These are phyloP conservation scores for Rhipidocladum racemiflorum DNA, from an alignment of 176 grass and related monocot genomes.

Conservation along the genomic window DNA sequence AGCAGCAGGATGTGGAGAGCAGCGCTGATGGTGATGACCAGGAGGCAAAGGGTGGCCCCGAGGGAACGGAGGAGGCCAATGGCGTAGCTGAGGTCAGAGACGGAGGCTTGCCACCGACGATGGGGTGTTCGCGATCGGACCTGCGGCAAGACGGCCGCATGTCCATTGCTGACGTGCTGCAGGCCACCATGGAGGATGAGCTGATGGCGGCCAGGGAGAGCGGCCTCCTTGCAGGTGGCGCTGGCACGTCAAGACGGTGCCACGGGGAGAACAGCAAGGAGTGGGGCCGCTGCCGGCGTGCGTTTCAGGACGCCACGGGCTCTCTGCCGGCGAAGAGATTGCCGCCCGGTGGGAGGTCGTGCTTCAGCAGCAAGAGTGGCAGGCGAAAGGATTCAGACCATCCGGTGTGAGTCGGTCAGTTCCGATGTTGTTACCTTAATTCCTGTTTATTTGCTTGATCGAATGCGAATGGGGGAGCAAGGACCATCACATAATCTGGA, in stretches of 20 bases:
- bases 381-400: constrained; percentile 43
- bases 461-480: constrained; percentile 12
- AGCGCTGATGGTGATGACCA: constrained; percentile 12
- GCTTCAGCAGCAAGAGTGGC: constrained; percentile 47
- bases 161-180: constrained; percentile 75
- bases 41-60: neutral
- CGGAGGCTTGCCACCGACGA: constrained; percentile 12
- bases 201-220: constrained; percentile 55
- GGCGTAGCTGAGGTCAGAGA: constrained; percentile 60
- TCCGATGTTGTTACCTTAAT: constrained; percentile 9
- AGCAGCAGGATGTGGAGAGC: constrained; percentile 23
- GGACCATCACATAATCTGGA: constrained; percentile 20
- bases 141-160: constrained; percentile 23
- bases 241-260: constrained; percentile 44
- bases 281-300: neutral
- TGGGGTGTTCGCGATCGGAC: constrained; percentile 1
- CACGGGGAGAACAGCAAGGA: constrained; percentile 43
- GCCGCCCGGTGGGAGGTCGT: constrained; percentile 47
- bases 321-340: constrained; percentile 53
- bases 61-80: constrained; percentile 12
- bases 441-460: constrained; percentile 28
- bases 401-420: constrained; percentile 43
- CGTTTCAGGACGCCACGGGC: constrained; percentile 31
- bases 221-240: constrained; percentile 35
- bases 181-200: constrained; percentile 69